A percentile compares a stretch with the other conserved stretches of the same genome.
Evolutionary conservation across 1,284 basidiomycete species (phyloP).

Genomic region (Macrocystidia cucumis): DNA sequence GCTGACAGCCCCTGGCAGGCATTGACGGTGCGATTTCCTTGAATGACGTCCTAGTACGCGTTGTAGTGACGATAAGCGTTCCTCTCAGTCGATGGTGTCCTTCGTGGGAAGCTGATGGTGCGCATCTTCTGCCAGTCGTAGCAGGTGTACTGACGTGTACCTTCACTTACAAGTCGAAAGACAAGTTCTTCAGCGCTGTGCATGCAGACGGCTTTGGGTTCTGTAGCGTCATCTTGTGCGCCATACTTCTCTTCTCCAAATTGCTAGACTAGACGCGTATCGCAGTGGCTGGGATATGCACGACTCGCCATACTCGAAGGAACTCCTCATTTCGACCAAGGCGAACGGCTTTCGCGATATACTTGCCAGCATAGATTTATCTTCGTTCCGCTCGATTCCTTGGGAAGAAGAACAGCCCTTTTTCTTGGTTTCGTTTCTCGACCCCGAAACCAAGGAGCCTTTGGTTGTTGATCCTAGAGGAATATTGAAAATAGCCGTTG

Average conservation of each 20-base stretch:
- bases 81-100: conserved; percentile 77
- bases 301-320: conserved; percentile 75
- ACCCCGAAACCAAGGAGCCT: conserved; percentile 74
- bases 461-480: conserved; percentile 83
- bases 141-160: background rate
- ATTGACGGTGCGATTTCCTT: conserved; percentile 47
- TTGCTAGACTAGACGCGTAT: background rate
- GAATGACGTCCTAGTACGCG: background rate
- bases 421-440: conserved; percentile 86
- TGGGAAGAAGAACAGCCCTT: conserved; percentile 93
- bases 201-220: conserved; percentile 85
- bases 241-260: conserved; percentile 6
- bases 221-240: conserved; percentile 85
- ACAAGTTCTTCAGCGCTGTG: conserved; percentile 87
- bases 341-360: conserved; percentile 90
- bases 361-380: conserved; percentile 77
- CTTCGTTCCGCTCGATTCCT: conserved; percentile 80
- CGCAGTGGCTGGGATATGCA: conserved; percentile 86
- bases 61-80: conserved; percentile 4
- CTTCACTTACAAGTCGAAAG: conserved; percentile 54
- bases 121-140: conserved; percentile 8
- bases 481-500: conserved; percentile 58
- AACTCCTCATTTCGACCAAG: conserved; percentile 86
- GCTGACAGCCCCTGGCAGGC: conserved; percentile 26
- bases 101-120: conserved; percentile 92